phyloP scores from a whole-genome alignment of 306 rosid species.

The Dalbergia oliveri region DNA sequence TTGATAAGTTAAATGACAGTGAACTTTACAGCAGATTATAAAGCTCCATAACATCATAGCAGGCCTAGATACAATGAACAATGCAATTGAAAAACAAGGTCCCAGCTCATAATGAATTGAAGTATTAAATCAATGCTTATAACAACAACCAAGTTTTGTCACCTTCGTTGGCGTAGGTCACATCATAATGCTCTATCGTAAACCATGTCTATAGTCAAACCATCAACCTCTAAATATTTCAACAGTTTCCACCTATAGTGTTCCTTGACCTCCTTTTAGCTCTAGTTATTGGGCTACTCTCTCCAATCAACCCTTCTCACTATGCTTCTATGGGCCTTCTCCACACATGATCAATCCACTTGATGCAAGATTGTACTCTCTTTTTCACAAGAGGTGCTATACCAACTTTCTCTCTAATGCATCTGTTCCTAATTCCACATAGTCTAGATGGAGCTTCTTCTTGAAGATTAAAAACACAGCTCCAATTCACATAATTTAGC shows the following conservation, averaged over 20 bases:
- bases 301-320: background rate
- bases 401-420: background rate
- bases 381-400: background rate
- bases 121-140: background rate
- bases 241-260: background rate
- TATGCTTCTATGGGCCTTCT: background rate
- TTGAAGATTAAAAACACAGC: background rate
- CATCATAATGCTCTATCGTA: background rate
- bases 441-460: background rate
- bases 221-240: background rate
- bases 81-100: background rate
- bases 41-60: constrained; percentile 1
- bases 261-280: background rate
- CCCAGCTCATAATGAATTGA: background rate
- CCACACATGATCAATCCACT: background rate
- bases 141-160: background rate
- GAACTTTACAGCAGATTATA: constrained; percentile 10
- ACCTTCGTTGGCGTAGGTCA: background rate
- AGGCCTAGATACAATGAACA: background rate
- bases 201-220: background rate
- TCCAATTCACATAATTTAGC: constrained; percentile 25
- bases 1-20: constrained; percentile 22
- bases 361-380: background rate
- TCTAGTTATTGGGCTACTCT: background rate
- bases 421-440: background rate